Conservation (phyloP, 2,329 filamentous ascomycete genomes). For the Hyphodiscus sp. region DNA sequence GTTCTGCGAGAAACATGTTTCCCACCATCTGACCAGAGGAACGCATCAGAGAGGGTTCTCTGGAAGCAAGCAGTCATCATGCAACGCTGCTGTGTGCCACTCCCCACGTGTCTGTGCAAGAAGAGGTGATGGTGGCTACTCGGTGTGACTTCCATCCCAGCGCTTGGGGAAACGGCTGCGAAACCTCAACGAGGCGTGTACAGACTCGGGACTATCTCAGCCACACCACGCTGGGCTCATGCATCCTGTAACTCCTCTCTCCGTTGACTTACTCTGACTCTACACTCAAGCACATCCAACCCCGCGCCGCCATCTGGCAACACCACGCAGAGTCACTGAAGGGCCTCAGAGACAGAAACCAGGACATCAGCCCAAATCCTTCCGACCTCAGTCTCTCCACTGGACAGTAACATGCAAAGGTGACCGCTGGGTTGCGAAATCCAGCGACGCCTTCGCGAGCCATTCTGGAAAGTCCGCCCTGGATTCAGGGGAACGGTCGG, state of each 20-base stretch:
- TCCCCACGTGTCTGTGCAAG: neutral
- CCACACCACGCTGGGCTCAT: neutral
- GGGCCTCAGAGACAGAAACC: no score
- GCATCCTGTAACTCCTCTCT: neutral
- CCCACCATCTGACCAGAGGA: no score
- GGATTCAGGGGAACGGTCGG: constrained; percentile 3
- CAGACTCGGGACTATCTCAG: no score
- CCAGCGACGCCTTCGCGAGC: neutral
- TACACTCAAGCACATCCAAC: no score
- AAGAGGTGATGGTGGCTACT: neutral
- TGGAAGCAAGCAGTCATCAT: neutral
- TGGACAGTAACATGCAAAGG: no score
- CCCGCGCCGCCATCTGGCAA: no score
- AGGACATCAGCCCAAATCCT: no score
- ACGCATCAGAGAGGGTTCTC: no score
- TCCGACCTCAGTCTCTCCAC: no score
- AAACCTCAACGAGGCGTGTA: constrained; percentile 6
- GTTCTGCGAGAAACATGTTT: no score
- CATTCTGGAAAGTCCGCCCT: neutral
- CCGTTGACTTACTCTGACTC: no score
- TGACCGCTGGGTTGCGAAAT: neutral
- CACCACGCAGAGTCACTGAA: no score
- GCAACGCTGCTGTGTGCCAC: neutral
- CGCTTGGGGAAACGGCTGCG: constrained; percentile 11
- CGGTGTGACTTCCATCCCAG: constrained; percentile 1